Evolutionary conservation across 495 filamentous ascomycete genomes (phyloP), one percentile per base, ranked within the genome.

Genomic region (Cryomyces antarcticus): DNA sequence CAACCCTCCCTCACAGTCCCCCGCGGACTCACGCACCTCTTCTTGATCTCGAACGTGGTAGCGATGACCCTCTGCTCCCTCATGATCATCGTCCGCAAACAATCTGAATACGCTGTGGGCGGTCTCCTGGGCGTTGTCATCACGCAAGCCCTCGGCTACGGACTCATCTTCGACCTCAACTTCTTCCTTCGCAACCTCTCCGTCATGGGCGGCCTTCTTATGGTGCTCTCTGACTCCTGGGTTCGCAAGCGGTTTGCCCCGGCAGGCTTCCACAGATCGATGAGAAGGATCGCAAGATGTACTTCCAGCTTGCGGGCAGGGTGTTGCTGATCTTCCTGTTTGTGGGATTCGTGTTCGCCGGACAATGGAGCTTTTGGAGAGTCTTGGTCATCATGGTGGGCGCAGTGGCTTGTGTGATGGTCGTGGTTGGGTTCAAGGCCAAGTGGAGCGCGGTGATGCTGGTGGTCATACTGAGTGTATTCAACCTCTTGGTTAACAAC

Each of bases 251-350:
- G 76, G 60, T 94, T 95, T 65, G 86, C 87, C 9, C 93, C 93
- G 37, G 89, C 89, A 28, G 89, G 35, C 68, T 97, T 45, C 89
- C 89, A 41, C 73, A 82, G 63, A 70, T 96, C 24, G 88, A 94
- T 52, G 89, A 97, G 71, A 95, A 95, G 73, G 92, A 97, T 60
- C 80, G 84, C 59, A 97, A 96, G 72, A 95, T 95, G 84, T 97
- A 97, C 68, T 87, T 97, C 63, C 89, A 96, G 71, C 77, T 97
- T 41, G 89, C 89, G 42, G 89, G 89, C 27, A 75, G 89, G 48
- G 81, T 97, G n/a, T 70, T 97, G 37, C 67, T 97, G 49, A 95
- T 97, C 61, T 93, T 96, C 69, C 69, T 97, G 46, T 97, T 97
- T 58, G 55, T 93, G 46, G 89, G 89, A 28, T 97, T 97, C 56